Evolutionary conservation across 2,329 filamentous ascomycete species (phyloP), one percentile per base, ranked within the genome.

Genomic region (Aspergillus ustus): DNA sequence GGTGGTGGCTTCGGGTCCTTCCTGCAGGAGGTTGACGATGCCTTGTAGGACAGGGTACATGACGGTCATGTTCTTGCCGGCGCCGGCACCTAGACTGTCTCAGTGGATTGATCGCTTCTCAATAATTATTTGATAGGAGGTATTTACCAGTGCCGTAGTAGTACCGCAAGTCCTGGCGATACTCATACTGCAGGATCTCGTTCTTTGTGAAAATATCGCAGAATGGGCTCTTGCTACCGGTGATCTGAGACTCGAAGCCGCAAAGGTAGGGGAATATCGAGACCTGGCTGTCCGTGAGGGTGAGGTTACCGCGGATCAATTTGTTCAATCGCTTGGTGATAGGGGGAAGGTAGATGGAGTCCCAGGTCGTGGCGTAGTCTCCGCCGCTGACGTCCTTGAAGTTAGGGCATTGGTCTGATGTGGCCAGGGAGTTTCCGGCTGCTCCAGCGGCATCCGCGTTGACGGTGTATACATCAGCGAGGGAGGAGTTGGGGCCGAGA

Each of bases 221-320:
- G 78, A 85, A 90, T 0, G 87, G 85, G 4, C 86, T 89, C 4
- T 85, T 72, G 2, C 75, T 77, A 1, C 88, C 88, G 0, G 81
- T 86, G 65, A 91, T 89, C 68, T 91, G 88, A 3, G 84, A 87
- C 68, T 91, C 89, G 62, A 89, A 91, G 4, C 87, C 89, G 67
- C 89, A 91, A n/a, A 90, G 80, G 67, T 91, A 90, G 0, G 87
- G 87, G 53, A 91, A 87, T 49, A 83, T 82, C 7, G 77, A 78
- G 46, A 88, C 77, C 60, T 90, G 86, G 1, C 73, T 75, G 34
- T 82, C 75, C 0, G 80, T 82, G 37, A 90, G 80, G 1, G 81
- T 82, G 37, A 90, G 80, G 15, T 72, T 71, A 1, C 87, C 87
- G 0, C 74, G 68, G 34, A 89, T 80, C 37, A 85, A 70, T 6